A percentile compares a stretch with the other conserved stretches of the same genome.
Evolutionary conservation across 2,329 filamentous ascomycete species (phyloP).

Genomic region (Venturia oleaginea): DNA sequence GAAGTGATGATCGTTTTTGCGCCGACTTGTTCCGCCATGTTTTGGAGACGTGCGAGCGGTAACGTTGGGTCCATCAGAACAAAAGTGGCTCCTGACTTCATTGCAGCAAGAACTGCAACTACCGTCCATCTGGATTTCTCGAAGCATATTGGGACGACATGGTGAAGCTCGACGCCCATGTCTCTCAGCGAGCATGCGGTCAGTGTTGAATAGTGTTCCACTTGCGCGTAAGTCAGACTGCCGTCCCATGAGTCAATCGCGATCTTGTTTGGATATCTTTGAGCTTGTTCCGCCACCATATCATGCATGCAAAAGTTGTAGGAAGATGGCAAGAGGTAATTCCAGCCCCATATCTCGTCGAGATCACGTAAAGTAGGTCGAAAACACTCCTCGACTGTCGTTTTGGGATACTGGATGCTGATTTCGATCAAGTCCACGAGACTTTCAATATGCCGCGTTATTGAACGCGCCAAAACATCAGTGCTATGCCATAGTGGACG

Average conservation of each 20-base stretch:
- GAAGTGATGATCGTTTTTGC: conserved; percentile 18
- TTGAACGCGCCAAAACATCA: neutral
- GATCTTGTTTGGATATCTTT: conserved; percentile 24
- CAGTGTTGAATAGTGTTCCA: conserved; percentile 20
- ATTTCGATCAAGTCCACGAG: neutral
- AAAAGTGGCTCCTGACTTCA: conserved; percentile 20
- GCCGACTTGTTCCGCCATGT: conserved; percentile 20
- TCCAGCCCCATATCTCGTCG: conserved; percentile 38
- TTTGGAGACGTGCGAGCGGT: conserved; percentile 20
- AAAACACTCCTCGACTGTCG: conserved; percentile 12
- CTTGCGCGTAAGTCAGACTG: conserved; percentile 19
- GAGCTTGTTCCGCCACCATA: conserved; percentile 33
- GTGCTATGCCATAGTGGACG: conserved; percentile 7
- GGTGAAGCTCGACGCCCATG: conserved; percentile 17
- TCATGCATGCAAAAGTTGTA: conserved; percentile 40
- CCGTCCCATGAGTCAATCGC: conserved; percentile 28
- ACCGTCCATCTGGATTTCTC: conserved; percentile 15
- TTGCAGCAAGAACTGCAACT: conserved; percentile 14
- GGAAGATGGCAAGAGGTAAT: conserved; percentile 34
- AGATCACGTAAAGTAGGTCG: conserved; percentile 10
- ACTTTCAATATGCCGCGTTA: conserved; percentile 17
- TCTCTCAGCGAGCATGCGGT: conserved; percentile 17
- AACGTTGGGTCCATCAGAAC: conserved; percentile 21
- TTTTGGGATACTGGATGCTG: conserved; percentile 11
- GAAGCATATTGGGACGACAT: conserved; percentile 18